Percentiles rank a stretch among this genome's conserved stretches.
Conservation (phyloP, 495 filamentous ascomycete species). For the Beverwykella pulmonaria region DNA sequence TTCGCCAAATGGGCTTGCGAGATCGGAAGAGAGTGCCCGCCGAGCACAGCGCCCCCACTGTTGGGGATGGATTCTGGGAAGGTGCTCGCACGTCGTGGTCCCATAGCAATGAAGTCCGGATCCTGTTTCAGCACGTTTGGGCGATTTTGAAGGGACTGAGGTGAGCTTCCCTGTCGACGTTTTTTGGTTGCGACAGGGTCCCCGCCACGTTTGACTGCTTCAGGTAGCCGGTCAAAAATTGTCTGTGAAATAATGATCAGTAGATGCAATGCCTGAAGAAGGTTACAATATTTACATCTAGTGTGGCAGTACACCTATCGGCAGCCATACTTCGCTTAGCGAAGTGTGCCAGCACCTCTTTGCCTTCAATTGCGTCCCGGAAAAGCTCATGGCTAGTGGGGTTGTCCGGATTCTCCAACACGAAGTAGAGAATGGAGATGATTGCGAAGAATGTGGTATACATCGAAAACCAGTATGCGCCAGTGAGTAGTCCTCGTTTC, state of each 20-base stretch:
- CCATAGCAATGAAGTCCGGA: slow-evolving; percentile 19
- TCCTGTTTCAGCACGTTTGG: slow-evolving; percentile 28
- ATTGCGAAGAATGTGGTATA: slow-evolving; percentile 97
- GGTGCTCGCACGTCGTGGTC: slow-evolving; percentile 51
- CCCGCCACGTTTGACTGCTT: slow-evolving; percentile 58
- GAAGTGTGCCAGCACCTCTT: slow-evolving; percentile 73
- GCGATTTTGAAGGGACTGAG: slow-evolving; percentile 21
- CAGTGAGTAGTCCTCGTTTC: slow-evolving; percentile 75
- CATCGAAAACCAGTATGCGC: slow-evolving; percentile 95
- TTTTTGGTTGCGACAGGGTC: slow-evolving; percentile 36
- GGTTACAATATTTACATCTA: slow-evolving; percentile 60
- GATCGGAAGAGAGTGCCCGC: slow-evolving; percentile 20
- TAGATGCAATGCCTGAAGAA: neutral
- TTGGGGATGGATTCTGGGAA: slow-evolving; percentile 48
- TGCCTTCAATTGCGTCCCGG: slow-evolving; percentile 80
- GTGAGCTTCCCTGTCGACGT: slow-evolving; percentile 30
- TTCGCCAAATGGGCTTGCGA: slow-evolving; percentile 29
- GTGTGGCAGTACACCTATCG: slow-evolving; percentile 74
- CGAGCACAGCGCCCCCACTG: slow-evolving; percentile 14
- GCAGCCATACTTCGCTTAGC: slow-evolving; percentile 86
- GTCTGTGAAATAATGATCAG: slow-evolving; percentile 48
- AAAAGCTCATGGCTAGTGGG: slow-evolving; percentile 74
- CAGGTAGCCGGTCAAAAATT: slow-evolving; percentile 81
- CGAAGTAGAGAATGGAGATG: slow-evolving; percentile 84
- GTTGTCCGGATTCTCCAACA: slow-evolving; percentile 85